These are phyloP conservation scores for Russula earlei DNA, from an alignment of 768 basidiomycete genomes.

Conservation along the genomic window DNA sequence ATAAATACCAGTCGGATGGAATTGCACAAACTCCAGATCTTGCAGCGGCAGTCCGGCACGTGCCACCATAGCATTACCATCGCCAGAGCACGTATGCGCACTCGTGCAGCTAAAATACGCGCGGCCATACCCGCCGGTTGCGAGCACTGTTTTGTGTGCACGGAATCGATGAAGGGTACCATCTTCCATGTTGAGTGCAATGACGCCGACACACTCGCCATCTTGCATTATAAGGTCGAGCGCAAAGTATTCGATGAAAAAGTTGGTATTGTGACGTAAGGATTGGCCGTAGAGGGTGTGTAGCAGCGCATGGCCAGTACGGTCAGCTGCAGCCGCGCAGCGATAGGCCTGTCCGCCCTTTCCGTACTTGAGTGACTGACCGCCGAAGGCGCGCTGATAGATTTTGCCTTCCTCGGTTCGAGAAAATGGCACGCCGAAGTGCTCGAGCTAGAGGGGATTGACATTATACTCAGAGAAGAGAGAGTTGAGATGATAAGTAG, in stretches of 20 bases:
- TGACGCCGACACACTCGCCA: slow-evolving; percentile 98
- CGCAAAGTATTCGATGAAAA: slow-evolving; percentile 99
- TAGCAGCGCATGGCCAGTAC: slow-evolving; percentile 95
- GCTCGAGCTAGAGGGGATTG: slow-evolving; percentile 66
- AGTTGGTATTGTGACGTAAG: slow-evolving; percentile 97
- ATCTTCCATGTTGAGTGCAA: slow-evolving; percentile 99
- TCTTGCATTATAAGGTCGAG: slow-evolving; percentile 97
- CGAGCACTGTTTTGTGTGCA: slow-evolving; percentile 95
- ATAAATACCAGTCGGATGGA: slow-evolving; percentile 99
- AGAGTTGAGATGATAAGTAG: not conserved
- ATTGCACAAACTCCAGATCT: slow-evolving; percentile 98
- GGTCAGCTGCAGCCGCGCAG: slow-evolving; percentile 96
- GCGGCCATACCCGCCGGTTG: slow-evolving; percentile 97
- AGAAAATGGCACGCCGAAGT: slow-evolving; percentile 97
- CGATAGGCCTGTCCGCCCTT: slow-evolving; percentile 99
- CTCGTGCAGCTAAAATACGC: slow-evolving; percentile 98
- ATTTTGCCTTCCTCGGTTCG: slow-evolving; percentile 98
- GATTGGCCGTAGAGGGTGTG: slow-evolving; percentile 99
- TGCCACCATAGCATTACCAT: slow-evolving; percentile 97
- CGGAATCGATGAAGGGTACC: slow-evolving; percentile 98
- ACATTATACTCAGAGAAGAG: too few species aligned
- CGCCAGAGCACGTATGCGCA: slow-evolving; percentile 98
- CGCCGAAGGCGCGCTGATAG: slow-evolving; percentile 98
- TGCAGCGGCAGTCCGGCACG: slow-evolving; percentile 94
- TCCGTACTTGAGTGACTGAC: slow-evolving; percentile 92